Conservation (phyloP, 768 basidiomycete genomes). For the Xerocomellus intermedius region DNA sequence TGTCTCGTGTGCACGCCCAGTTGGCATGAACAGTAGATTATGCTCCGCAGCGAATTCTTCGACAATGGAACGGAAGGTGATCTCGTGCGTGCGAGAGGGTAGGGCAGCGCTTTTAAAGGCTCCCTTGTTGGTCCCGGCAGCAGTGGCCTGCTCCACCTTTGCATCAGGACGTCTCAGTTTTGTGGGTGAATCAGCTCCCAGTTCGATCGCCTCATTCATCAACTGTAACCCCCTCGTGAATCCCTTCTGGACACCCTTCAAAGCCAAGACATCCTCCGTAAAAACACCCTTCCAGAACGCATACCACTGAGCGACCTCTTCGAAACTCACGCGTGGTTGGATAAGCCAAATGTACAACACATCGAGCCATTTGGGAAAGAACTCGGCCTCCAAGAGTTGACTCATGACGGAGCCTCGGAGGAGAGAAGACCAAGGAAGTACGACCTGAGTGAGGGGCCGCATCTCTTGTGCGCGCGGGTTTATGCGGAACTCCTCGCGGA, state of each 20-base stretch:
- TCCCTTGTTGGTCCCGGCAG: slow-evolving; percentile 29
- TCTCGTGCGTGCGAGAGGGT: slow-evolving; percentile 66
- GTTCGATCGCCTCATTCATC: slow-evolving; percentile 91
- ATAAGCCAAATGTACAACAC: slow-evolving; percentile 90
- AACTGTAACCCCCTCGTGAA: slow-evolving; percentile 88
- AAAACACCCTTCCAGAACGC: slow-evolving; percentile 83
- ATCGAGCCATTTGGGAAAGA: slow-evolving; percentile 97
- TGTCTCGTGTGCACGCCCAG: slow-evolving; percentile 77
- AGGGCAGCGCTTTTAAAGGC: slow-evolving; percentile 34
- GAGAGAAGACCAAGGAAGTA: slow-evolving; percentile 73
- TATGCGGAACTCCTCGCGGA: slow-evolving; percentile 85
- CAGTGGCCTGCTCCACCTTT: slow-evolving; percentile 42
- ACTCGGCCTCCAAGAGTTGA: slow-evolving; percentile 84
- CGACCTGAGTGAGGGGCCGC: slow-evolving; percentile 64
- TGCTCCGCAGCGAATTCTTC: slow-evolving; percentile 85
- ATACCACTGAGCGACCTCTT: slow-evolving; percentile 94
- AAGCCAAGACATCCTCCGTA: slow-evolving; percentile 62
- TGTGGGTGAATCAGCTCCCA: slow-evolving; percentile 74
- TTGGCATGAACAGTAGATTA: slow-evolving; percentile 87
- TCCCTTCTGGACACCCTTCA: slow-evolving; percentile 68
- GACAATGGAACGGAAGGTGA: slow-evolving; percentile 90
- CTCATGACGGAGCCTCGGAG: slow-evolving; percentile 76
- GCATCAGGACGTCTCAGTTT: slow-evolving; percentile 69
- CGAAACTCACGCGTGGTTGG: slow-evolving; percentile 84
- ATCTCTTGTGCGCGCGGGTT: slow-evolving; percentile 92